These are phyloP conservation scores for Lycium ferocissimum DNA, from an alignment of 257 asterid species.

Conservation along the genomic window DNA sequence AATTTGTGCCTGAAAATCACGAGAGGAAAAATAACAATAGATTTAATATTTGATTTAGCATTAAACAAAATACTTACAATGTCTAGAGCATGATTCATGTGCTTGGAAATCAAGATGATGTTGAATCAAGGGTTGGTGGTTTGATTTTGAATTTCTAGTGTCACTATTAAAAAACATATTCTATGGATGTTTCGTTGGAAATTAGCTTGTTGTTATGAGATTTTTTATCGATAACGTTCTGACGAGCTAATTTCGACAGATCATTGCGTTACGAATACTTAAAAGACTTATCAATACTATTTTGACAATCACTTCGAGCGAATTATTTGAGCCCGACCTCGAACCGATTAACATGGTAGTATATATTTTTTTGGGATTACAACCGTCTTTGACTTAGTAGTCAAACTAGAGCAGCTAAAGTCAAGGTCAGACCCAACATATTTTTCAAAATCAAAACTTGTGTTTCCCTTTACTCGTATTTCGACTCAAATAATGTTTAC, in stretches of 20 bases:
- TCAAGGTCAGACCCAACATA: neutral
- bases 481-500: neutral
- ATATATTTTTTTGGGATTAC: neutral
- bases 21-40: too few relatives aligned
- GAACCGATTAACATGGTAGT: neutral
- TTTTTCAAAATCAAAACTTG: neutral
- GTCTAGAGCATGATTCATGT: neutral
- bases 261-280: neutral
- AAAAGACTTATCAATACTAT: neutral
- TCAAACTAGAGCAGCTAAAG: neutral
- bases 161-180: neutral
- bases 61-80: neutral
- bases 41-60: neutral
- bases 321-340: neutral
- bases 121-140: neutral
- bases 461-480: neutral
- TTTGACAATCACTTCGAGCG: neutral
- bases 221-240: too few relatives aligned
- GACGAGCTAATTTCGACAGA: neutral
- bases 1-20: too few relatives aligned
- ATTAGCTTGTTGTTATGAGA: too few relatives aligned
- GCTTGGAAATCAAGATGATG: neutral
- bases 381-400: neutral
- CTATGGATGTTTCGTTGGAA: accelerated
- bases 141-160: neutral